Evolutionary conservation across 208 protist species (phyloP).

Genomic region (Balamuthia mandrillaris): DNA sequence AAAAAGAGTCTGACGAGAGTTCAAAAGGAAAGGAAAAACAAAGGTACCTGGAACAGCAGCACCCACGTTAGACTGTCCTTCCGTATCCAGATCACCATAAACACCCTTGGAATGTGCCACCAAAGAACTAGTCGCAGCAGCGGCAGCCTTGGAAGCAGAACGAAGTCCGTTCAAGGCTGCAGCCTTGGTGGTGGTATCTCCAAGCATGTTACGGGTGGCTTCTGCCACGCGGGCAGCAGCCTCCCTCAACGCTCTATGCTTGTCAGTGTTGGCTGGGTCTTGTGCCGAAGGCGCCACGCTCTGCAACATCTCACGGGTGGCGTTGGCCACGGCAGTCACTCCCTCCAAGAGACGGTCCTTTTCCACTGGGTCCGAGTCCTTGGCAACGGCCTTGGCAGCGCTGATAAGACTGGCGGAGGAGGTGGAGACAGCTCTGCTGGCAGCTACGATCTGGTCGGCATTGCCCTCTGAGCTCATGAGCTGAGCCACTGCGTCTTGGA

Average conservation of each 20-base stretch:
- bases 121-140: slow-evolving; percentile 1
- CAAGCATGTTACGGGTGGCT: slow-evolving; percentile 32
- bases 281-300: slow-evolving; percentile 7
- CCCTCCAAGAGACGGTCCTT: slow-evolving; percentile 42
- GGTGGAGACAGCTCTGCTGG: neutral
- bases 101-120: slow-evolving; percentile 38
- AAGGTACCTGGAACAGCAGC: no score
- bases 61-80: no score
- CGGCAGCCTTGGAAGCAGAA: slow-evolving; percentile 35
- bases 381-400: slow-evolving; percentile 39
- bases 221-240: slow-evolving; percentile 6
- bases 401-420: slow-evolving; percentile 22
- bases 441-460: slow-evolving; percentile 23
- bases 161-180: slow-evolving; percentile 20
- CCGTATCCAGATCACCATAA: neutral
- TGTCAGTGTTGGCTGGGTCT: slow-evolving; percentile 20
- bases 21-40: no score
- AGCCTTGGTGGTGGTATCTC: slow-evolving; percentile 28
- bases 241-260: slow-evolving; percentile 18
- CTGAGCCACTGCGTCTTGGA: slow-evolving; percentile 38
- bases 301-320: slow-evolving; percentile 27
- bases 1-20: no score
- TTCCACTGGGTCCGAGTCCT: slow-evolving; percentile 33
- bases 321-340: slow-evolving; percentile 21
- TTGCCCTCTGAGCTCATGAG: slow-evolving; percentile 40